These are phyloP conservation scores for Microcos paniculata DNA, from an alignment of 345 rosid genomes.

Conservation along the genomic window DNA sequence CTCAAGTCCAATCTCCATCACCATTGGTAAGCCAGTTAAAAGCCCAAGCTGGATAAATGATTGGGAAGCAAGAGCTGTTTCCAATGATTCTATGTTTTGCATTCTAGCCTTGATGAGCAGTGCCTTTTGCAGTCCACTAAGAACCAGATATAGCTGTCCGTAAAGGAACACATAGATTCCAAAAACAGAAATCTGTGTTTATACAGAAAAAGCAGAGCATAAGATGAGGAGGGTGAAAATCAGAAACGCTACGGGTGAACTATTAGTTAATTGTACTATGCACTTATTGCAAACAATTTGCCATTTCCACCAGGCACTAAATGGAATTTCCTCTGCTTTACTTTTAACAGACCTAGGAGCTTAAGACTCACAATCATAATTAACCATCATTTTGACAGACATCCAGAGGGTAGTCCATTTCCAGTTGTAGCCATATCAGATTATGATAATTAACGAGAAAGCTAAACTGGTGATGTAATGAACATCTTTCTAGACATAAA, in stretches of 20 bases:
- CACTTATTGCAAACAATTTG: background rate
- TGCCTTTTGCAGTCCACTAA: conserved; percentile 83
- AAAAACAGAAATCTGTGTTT: conserved; percentile 67
- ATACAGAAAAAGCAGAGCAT: conserved; percentile 5
- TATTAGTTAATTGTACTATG: background rate
- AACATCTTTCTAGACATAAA: no score
- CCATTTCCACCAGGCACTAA: background rate
- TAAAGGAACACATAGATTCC: conserved; percentile 90
- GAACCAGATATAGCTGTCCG: conserved; percentile 92
- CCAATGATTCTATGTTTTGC: conserved; percentile 75
- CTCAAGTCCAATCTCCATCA: conserved; percentile 96
- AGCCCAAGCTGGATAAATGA: conserved; percentile 97
- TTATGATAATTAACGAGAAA: background rate
- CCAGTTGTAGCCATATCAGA: background rate
- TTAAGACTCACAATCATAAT: background rate
- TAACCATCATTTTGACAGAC: background rate
- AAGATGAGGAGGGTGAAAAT: conserved; percentile 3
- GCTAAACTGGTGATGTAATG: no score
- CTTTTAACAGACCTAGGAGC: background rate
- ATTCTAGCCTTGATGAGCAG: conserved; percentile 70
- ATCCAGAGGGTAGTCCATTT: background rate
- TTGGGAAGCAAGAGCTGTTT: conserved; percentile 97
- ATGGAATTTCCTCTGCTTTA: background rate
- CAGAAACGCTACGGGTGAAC: background rate
- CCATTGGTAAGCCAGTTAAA: conserved; percentile 95